Base-by-base conservation (phyloP, 1,284 basidiomycete genomes). In the Cryptococcus sp. region DNA sequence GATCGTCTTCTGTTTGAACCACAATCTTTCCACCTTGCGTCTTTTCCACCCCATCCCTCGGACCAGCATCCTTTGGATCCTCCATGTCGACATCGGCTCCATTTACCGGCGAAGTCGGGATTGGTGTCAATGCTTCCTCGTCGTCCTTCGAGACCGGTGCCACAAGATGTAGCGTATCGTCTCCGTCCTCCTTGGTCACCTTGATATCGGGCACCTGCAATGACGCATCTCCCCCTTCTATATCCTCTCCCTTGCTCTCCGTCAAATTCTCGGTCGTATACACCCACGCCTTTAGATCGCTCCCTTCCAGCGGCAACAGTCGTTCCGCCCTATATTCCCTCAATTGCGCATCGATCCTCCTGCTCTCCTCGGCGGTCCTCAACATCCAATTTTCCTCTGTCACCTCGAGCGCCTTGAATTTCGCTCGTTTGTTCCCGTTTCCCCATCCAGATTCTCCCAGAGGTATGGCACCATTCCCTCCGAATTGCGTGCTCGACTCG, bases 331-430 rank as follows among this genome's bases (percentile, higher is more conserved):
- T 74, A 63, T 82, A 80, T 56, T 75, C 78, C 25, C 74, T 65
- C 78, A 86, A 83, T 54, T 83, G 81, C 33, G 77, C 73, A 52
- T 83, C 84, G 45, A 81, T 76, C 33, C 85, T 81, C 4, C 74
- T 61, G 0, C 82, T 80, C 26, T 83, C 78, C 61, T 76, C 76
- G 2, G 89, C 85, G 48, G 83, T 83, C 64, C 85, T 78, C 58
- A 74, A 76, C 84, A 94, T 91, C 90, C 90, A 95, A 63, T 92
- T 91, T 60, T 91, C 85, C 62, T 83, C 83, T 25, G 79, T 83
- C 11, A 91, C 79, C 0, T 86, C 86, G 48, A 87, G 83, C 11
- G 82, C 51, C 34, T 60, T 47, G 36, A 76, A 53, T 48, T 58
- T 64, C 11, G 64, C 57, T 11, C 71, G 63, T 49, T 72, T 69